phyloP scores from a whole-genome alignment of 208 protist genomes.

The Leishmania turanica region DNA sequence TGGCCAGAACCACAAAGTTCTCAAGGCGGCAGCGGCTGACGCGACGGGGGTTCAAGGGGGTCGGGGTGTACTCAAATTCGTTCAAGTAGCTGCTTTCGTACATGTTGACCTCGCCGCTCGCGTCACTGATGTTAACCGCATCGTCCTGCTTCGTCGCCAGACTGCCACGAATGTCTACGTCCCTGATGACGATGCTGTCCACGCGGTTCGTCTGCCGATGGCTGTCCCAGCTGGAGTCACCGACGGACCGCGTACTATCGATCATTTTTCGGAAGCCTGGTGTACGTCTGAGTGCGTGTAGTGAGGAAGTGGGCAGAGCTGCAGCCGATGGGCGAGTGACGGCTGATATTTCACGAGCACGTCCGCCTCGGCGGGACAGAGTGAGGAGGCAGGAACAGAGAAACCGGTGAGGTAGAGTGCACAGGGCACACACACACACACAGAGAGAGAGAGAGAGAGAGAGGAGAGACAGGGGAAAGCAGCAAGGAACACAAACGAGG shows the following conservation, averaged over 20 bases:
- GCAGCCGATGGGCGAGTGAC: neutral
- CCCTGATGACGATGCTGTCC: neutral
- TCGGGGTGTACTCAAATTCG: conserved; percentile 36
- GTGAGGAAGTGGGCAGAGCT: neutral
- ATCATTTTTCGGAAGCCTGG: neutral
- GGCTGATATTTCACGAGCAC: neutral
- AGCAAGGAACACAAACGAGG: neutral
- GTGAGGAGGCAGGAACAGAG: neutral
- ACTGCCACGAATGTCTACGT: neutral
- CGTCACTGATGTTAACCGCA: neutral
- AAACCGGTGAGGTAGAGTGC: neutral
- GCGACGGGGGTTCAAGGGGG: conserved; percentile 34
- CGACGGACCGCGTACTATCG: neutral
- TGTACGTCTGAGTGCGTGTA: neutral
- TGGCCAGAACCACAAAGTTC: conserved; percentile 33
- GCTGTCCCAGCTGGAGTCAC: neutral
- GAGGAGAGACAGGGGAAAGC: no score
- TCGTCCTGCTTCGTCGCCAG: neutral
- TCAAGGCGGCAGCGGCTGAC: conserved; percentile 40
- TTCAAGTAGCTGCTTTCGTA: conserved; percentile 1
- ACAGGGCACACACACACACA: neutral
- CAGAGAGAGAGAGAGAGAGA: no score
- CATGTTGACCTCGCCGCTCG: neutral
- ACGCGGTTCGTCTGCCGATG: neutral
- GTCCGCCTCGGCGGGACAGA: neutral